A percentile compares a stretch with the other conserved stretches of the same genome.
These are phyloP conservation scores for Notholithocarpus densiflorus DNA, from an alignment of 306 rosid genomes.

Conservation along the genomic window DNA sequence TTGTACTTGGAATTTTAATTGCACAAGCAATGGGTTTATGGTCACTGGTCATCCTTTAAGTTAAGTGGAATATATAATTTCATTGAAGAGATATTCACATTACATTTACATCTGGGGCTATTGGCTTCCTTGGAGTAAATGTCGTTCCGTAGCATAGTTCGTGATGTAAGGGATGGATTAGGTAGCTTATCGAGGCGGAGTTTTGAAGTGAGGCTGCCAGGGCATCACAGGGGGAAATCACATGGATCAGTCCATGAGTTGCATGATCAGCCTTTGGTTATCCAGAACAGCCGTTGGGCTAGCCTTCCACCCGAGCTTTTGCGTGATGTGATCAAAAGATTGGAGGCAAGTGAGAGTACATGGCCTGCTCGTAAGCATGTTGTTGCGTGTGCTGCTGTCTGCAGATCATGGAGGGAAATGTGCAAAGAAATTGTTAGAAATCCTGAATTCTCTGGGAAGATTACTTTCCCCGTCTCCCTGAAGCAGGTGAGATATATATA, in stretches of 20 bases:
- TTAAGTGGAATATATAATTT: slow-evolving; percentile 22
- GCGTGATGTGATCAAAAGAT: slow-evolving; percentile 71
- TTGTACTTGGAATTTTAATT: slow-evolving; percentile 8
- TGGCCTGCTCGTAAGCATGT: slow-evolving; percentile 88
- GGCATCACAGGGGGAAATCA: slow-evolving; percentile 69
- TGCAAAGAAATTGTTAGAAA: slow-evolving; percentile 74
- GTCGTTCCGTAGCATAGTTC: slow-evolving; percentile 94
- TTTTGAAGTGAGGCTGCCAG: slow-evolving; percentile 73
- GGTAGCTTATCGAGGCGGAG: slow-evolving; percentile 87
- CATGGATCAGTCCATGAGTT: slow-evolving; percentile 66
- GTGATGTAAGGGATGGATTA: slow-evolving; percentile 79
- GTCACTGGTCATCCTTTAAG: slow-evolving; percentile 6
- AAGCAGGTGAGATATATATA: slow-evolving; percentile 62
- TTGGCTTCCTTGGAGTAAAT: slow-evolving; percentile 38
- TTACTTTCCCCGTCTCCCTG: slow-evolving; percentile 81
- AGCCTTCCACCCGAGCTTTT: slow-evolving; percentile 86
- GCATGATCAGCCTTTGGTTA: slow-evolving; percentile 35
- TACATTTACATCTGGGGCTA: slow-evolving; percentile 25
- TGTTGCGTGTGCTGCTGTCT: slow-evolving; percentile 80
- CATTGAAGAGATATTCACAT: slow-evolving; percentile 17
- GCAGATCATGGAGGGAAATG: slow-evolving; percentile 93
- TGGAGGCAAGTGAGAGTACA: slow-evolving; percentile 76
- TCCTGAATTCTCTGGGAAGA: slow-evolving; percentile 76
- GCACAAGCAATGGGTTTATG: slow-evolving; percentile 6
- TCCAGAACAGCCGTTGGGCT: slow-evolving; percentile 78